Percentiles rank a stretch among this genome's conserved stretches.
phyloP scores from a whole-genome alignment of 345 rosid genomes.

The Gossypium longicalyx region DNA sequence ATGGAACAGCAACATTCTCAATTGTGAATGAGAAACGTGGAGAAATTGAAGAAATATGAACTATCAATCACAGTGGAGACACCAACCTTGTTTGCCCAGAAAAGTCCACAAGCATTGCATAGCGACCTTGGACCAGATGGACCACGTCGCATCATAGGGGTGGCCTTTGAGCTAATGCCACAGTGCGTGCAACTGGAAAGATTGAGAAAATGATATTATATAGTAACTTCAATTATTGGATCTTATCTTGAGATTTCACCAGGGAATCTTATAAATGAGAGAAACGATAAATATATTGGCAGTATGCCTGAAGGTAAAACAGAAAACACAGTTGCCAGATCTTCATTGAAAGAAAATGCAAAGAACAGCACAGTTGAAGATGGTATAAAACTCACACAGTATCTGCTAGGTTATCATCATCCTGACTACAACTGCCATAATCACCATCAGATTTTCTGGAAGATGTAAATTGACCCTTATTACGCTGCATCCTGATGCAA shows the following conservation, averaged over 20 bases:
- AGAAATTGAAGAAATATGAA: slow-evolving; percentile 4
- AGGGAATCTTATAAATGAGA: not conserved
- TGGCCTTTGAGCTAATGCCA: slow-evolving; percentile 72
- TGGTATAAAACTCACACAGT: slow-evolving; percentile 51
- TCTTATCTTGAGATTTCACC: not conserved
- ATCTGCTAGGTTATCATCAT: slow-evolving; percentile 64
- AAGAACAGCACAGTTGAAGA: slow-evolving; percentile 1
- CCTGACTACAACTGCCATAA: slow-evolving; percentile 54
- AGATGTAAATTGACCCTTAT: slow-evolving; percentile 96
- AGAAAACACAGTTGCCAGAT: not conserved
- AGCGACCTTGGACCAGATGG: slow-evolving; percentile 95
- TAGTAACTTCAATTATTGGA: not conserved
- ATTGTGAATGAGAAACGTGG: not conserved
- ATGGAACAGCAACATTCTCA: not conserved
- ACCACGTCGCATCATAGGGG: slow-evolving; percentile 99
- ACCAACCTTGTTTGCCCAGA: slow-evolving; percentile 88
- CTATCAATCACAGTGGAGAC: not conserved
- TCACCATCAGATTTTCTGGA: slow-evolving; percentile 67
- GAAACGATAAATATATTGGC: not conserved
- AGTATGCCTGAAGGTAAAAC: not conserved
- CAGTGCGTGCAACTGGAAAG: slow-evolving; percentile 78
- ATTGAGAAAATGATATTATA: slow-evolving; percentile 2
- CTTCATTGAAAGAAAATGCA: not conserved
- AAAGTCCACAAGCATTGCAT: slow-evolving; percentile 98
- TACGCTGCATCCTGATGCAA: slow-evolving; percentile 82